Conservation (phyloP, 208 protist genomes). For the Wallacemonas sp. region DNA sequence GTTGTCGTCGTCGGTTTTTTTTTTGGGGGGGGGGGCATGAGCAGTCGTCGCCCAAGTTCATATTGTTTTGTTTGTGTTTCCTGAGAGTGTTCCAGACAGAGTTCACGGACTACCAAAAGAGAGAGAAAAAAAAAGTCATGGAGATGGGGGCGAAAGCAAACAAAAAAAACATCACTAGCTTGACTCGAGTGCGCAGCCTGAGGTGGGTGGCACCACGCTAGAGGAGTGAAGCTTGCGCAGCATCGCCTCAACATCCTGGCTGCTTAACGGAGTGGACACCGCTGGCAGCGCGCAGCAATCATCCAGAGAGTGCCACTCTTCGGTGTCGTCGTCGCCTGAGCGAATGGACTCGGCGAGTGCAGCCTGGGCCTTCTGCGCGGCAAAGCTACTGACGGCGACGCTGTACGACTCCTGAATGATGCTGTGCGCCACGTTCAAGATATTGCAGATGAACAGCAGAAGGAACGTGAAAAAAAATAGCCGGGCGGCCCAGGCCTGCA, state of each 20-base stretch:
- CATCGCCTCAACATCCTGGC: slow-evolving; percentile 40
- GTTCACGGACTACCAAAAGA: too few species aligned
- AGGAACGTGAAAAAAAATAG: slow-evolving; percentile 60
- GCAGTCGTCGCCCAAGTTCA: too few species aligned
- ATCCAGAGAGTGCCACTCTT: too few species aligned
- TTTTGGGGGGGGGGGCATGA: too few species aligned
- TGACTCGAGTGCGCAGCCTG: too few species aligned
- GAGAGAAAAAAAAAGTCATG: too few species aligned
- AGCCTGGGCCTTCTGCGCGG: slow-evolving; percentile 29
- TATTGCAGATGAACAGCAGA: slow-evolving; percentile 59
- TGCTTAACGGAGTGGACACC: slow-evolving; percentile 6
- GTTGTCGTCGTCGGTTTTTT: too few species aligned
- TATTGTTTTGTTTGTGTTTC: too few species aligned
- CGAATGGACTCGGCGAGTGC: not conserved
- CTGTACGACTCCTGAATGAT: slow-evolving; percentile 71
- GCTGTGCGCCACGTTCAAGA: slow-evolving; percentile 62
- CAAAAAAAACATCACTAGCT: too few species aligned
- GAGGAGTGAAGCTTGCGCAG: slow-evolving; percentile 28
- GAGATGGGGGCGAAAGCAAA: too few species aligned
- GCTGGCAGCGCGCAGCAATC: not conserved
- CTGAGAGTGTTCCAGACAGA: too few species aligned
- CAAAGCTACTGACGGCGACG: slow-evolving; percentile 26
- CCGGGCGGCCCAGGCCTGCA: slow-evolving; percentile 42
- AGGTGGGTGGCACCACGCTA: not conserved
- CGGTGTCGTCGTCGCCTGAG: not conserved